Percentiles rank a stretch among this genome's conserved stretches.
These are phyloP conservation scores for Scutellaria galericulata DNA, from an alignment of 257 asterid genomes.

Conservation along the genomic window DNA sequence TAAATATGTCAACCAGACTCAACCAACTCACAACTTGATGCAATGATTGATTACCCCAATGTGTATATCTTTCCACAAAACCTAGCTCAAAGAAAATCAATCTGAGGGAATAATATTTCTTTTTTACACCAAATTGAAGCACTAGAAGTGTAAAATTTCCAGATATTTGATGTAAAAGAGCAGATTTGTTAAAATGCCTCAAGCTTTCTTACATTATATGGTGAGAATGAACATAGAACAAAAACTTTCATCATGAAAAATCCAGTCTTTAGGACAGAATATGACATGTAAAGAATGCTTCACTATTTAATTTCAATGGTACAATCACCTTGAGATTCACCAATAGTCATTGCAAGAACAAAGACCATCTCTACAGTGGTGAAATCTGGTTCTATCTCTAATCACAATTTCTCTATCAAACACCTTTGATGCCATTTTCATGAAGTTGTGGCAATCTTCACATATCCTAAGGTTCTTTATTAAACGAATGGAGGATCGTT, in stretches of 20 bases:
- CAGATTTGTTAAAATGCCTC: too few relatives aligned
- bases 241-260: neutral
- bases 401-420: conserved; percentile 56
- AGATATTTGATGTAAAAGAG: too few relatives aligned
- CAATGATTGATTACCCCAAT: conserved; percentile 27
- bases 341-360: conserved; percentile 80
- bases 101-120: too few relatives aligned
- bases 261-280: neutral
- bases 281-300: neutral
- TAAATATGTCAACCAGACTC: conserved; percentile 30
- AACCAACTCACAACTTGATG: conserved; percentile 44
- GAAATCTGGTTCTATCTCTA: conserved; percentile 79
- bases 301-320: neutral
- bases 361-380: conserved; percentile 60
- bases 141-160: too few relatives aligned
- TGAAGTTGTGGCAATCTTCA: conserved; percentile 72
- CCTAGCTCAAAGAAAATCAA: neutral
- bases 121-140: too few relatives aligned
- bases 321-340: conserved; percentile 39
- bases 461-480: conserved; percentile 75
- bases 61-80: neutral
- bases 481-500: conserved; percentile 50
- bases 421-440: conserved; percentile 68
- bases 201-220: neutral
- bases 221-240: conserved; percentile 13